phyloP scores from a whole-genome alignment of 1,284 basidiomycete genomes.

The Neotropicomus parvogracilis region DNA sequence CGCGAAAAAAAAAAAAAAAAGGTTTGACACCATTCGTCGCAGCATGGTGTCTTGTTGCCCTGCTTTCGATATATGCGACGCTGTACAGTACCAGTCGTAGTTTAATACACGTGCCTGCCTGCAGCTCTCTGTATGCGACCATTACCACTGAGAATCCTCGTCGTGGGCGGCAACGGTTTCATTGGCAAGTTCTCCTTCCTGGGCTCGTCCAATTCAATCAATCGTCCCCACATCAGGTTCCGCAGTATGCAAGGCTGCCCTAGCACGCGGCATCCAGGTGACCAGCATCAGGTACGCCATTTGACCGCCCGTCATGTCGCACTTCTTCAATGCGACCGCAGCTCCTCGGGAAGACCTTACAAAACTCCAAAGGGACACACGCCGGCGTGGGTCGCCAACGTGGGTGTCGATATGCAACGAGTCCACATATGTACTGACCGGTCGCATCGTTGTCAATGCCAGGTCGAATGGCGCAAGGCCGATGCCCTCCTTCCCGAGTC shows the following conservation, averaged over 20 bases:
- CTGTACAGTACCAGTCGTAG: conserved; percentile 16
- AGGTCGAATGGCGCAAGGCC: conserved; percentile 83
- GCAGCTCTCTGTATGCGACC: conserved; percentile 32
- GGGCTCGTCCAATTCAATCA: conserved; percentile 2
- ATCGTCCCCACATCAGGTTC: conserved; percentile 59
- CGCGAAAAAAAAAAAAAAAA: too few relatives aligned
- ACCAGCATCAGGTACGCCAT: conserved; percentile 76
- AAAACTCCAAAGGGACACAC: conserved; percentile 84
- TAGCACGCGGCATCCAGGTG: conserved; percentile 82
- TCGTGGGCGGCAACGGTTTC: conserved; percentile 94
- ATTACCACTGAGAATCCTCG: conserved; percentile 64
- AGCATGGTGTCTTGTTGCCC: too few relatives aligned
- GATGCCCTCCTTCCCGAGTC: conserved; percentile 75
- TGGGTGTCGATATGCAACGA: conserved; percentile 28
- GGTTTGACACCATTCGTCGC: conserved; percentile 13
- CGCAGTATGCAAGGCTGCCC: conserved; percentile 83
- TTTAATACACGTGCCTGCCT: neutral
- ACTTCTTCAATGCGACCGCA: conserved; percentile 30
- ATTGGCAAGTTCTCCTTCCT: conserved; percentile 53
- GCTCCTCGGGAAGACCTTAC: conserved; percentile 85
- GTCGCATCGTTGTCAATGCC: conserved; percentile 11
- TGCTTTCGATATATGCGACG: too few relatives aligned
- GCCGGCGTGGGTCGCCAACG: conserved; percentile 81
- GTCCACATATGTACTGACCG: conserved; percentile 11
- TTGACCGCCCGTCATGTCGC: neutral